Percentiles rank a stretch among this genome's conserved stretches.
phyloP scores from a whole-genome alignment of 2,329 filamentous ascomycete genomes.

The Camillea tinctor region DNA sequence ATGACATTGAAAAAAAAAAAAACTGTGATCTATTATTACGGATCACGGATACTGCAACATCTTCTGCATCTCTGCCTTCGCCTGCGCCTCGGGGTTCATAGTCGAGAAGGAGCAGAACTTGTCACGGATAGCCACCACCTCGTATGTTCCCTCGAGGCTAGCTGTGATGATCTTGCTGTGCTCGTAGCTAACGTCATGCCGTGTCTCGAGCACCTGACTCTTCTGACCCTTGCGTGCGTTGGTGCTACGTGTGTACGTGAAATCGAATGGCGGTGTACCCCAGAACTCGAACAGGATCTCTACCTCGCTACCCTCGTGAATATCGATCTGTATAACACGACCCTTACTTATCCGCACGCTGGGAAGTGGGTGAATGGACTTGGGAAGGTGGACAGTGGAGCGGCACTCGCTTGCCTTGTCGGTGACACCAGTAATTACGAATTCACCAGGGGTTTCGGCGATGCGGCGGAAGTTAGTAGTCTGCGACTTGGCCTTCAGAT shows the following conservation, averaged over 20 bases:
- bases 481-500: slow-evolving; percentile 74
- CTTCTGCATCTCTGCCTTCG: slow-evolving; percentile 46
- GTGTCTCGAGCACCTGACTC: slow-evolving; percentile 81
- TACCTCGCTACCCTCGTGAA: slow-evolving; percentile 93
- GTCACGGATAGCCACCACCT: slow-evolving; percentile 95
- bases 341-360: slow-evolving; percentile 89
- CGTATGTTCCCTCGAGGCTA: slow-evolving; percentile 93
- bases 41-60: slow-evolving; percentile 29
- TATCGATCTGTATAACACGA: slow-evolving; percentile 77
- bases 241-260: slow-evolving; percentile 90
- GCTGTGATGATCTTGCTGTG: slow-evolving; percentile 78
- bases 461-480: slow-evolving; percentile 89
- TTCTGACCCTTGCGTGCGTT: slow-evolving; percentile 79
- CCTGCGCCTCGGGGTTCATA: slow-evolving; percentile 53
- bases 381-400: slow-evolving; percentile 73
- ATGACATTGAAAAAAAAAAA: too few relatives aligned
- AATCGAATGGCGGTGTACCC: slow-evolving; percentile 94
- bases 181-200: slow-evolving; percentile 81
- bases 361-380: slow-evolving; percentile 87
- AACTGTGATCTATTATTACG: background rate
- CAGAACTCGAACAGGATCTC: slow-evolving; percentile 95
- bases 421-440: slow-evolving; percentile 80
- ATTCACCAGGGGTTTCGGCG: slow-evolving; percentile 85
- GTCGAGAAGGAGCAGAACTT: slow-evolving; percentile 86
- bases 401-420: slow-evolving; percentile 89